Conservation (phyloP, 805 yeast species). For the Lipomyces orientalis region DNA sequence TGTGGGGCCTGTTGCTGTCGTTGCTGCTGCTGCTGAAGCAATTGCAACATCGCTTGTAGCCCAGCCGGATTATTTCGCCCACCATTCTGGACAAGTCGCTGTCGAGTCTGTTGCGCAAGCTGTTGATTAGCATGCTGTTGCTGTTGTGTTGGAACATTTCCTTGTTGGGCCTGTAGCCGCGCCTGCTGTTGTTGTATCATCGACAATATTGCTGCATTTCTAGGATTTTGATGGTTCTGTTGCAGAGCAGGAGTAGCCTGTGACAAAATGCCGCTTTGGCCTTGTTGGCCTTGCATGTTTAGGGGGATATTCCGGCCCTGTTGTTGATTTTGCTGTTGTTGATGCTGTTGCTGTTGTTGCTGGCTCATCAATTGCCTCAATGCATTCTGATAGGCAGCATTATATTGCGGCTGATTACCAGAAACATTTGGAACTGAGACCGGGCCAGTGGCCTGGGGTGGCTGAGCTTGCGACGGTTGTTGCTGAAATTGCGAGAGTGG, state of each 20-base stretch:
- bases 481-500: constrained; percentile 24
- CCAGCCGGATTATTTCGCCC: constrained; percentile 25
- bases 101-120: constrained; percentile 10
- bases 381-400: constrained; percentile 29
- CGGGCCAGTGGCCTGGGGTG: constrained; percentile 11
- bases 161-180: constrained; percentile 10
- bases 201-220: constrained; percentile 15
- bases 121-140: constrained; percentile 12
- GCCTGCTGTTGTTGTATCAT: constrained; percentile 19
- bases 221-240: constrained; percentile 6
- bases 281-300: neutral
- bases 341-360: constrained; percentile 15
- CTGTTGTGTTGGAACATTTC: constrained; percentile 16
- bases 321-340: neutral
- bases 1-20: constrained; percentile 29
- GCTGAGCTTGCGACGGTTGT: constrained; percentile 21
- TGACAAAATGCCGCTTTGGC: neutral
- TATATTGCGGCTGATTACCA: constrained; percentile 13
- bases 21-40: constrained; percentile 21
- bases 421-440: neutral
- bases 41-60: constrained; percentile 25
- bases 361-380: constrained; percentile 32
- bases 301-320: neutral
- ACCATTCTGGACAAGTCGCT: constrained; percentile 19
- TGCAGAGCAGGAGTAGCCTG: neutral